Evolutionary conservation across 2,329 filamentous ascomycete genomes (phyloP).

Genomic region (Fusarium napiforme): DNA sequence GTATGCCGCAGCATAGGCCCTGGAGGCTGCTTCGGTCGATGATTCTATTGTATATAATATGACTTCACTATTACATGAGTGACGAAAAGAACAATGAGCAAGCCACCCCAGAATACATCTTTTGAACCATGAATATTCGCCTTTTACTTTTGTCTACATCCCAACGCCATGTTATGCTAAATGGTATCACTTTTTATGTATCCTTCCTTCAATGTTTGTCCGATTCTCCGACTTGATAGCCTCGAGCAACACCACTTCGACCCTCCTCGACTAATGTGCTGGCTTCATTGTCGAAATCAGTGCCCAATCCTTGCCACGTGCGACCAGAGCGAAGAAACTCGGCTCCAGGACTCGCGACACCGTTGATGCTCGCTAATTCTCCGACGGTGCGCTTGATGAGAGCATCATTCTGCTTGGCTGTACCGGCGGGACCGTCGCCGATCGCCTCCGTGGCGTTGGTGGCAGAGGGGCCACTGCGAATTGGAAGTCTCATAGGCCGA

Average conservation of each 20-base stretch:
- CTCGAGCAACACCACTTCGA: slow-evolving; percentile 85
- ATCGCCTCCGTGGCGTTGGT: background rate
- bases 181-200: slow-evolving; percentile 24
- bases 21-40: slow-evolving; percentile 25
- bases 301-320: slow-evolving; percentile 93
- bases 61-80: slow-evolving; percentile 14
- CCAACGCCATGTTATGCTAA: slow-evolving; percentile 25
- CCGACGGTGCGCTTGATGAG: slow-evolving; percentile 70
- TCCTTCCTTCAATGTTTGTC: slow-evolving; percentile 42
- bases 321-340: slow-evolving; percentile 84
- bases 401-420: slow-evolving; percentile 29
- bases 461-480: slow-evolving; percentile 38
- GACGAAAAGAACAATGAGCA: slow-evolving; percentile 1
- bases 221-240: slow-evolving; percentile 79
- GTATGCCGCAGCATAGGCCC: slow-evolving; percentile 22
- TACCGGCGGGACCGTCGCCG: background rate
- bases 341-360: slow-evolving; percentile 89
- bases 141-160: slow-evolving; percentile 19
- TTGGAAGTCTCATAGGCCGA: slow-evolving; percentile 73
- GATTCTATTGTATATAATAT: slow-evolving; percentile 31
- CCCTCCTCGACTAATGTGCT: slow-evolving; percentile 84
- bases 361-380: slow-evolving; percentile 83
- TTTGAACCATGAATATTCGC: background rate
- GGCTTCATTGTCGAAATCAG: slow-evolving; percentile 75
- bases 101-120: background rate